These are phyloP conservation scores for Taiozyma sp. DNA, from an alignment of 1,139 yeast species.

Conservation along the genomic window DNA sequence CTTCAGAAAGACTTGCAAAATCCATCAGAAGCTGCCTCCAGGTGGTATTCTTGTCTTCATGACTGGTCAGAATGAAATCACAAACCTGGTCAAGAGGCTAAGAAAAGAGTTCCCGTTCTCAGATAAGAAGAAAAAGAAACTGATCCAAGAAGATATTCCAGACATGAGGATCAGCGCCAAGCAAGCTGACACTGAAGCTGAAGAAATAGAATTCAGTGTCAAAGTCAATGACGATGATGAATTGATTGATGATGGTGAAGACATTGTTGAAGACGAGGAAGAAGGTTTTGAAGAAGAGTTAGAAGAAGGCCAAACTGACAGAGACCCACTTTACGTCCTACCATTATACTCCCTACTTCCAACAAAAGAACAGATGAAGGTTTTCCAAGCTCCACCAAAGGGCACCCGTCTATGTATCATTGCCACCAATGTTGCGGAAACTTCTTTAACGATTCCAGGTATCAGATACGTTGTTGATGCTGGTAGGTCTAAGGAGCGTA, in stretches of 20 bases:
- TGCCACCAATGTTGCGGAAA: conserved; percentile 98
- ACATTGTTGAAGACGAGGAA: conserved; percentile 55
- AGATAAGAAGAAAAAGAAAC: conserved; percentile 18
- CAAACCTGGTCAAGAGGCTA: conserved; percentile 64
- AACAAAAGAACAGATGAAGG: conserved; percentile 91
- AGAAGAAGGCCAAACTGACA: conserved; percentile 70
- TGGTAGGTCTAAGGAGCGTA: conserved; percentile 90
- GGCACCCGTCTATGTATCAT: conserved; percentile 88
- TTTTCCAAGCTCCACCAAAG: conserved; percentile 78
- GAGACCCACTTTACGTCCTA: conserved; percentile 82
- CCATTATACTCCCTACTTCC: conserved; percentile 93
- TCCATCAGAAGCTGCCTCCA: conserved; percentile 81
- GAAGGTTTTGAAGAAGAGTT: conserved; percentile 88
- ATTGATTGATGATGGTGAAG: conserved; percentile 33
- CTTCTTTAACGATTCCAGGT: conserved; percentile 95
- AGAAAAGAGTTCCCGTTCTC: conserved; percentile 65
- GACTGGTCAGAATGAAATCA: conserved; percentile 94
- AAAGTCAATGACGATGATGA: conserved; percentile 32
- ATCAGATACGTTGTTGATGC: conserved; percentile 93
- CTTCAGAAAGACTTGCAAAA: conserved; percentile 77
- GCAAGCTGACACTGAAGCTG: conserved; percentile 73
- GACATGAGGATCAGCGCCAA: conserved; percentile 53
- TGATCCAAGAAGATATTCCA: conserved; percentile 31
- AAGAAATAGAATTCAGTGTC: conserved; percentile 81
- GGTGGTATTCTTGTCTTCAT: conserved; percentile 91